Evolutionary conservation across 306 rosid genomes (phyloP).

Genomic region (Albizia julibrissin): DNA sequence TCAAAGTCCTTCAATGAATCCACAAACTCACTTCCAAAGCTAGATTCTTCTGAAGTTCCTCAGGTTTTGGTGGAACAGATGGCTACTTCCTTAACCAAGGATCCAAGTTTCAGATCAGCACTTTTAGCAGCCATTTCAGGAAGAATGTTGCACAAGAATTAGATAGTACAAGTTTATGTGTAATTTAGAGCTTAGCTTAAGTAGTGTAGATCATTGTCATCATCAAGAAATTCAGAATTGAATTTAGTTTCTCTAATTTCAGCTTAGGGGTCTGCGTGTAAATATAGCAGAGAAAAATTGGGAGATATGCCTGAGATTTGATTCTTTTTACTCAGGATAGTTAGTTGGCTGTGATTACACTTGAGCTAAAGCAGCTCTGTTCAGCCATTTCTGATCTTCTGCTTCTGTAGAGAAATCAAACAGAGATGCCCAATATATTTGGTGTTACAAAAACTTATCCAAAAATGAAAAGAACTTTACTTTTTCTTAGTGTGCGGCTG

Average conservation of each 20-base stretch:
- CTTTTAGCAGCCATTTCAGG: constrained; percentile 94
- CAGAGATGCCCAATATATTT: constrained; percentile 6
- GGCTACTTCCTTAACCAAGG: constrained; percentile 93
- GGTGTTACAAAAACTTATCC: constrained; percentile 1
- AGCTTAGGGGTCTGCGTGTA: constrained; percentile 57
- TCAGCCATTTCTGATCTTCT: constrained; percentile 9
- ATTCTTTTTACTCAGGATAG: constrained; percentile 35
- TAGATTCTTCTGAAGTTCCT: constrained; percentile 56
- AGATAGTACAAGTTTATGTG: constrained; percentile 8
- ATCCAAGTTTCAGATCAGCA: constrained; percentile 92
- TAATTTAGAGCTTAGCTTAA: constrained; percentile 31
- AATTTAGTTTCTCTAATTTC: constrained; percentile 31
- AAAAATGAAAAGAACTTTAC: not conserved
- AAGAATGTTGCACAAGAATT: constrained; percentile 53
- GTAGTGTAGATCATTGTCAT: constrained; percentile 23
- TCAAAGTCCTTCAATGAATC: constrained; percentile 50
- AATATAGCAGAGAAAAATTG: constrained; percentile 57
- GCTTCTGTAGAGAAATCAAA: constrained; percentile 23
- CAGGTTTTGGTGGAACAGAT: constrained; percentile 84
- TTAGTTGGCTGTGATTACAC: constrained; percentile 11
- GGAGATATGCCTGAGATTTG: constrained; percentile 33
- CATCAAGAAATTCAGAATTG: constrained; percentile 27
- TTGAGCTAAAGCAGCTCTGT: constrained; percentile 23
- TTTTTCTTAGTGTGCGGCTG: not conserved
- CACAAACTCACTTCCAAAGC: constrained; percentile 41